Percentiles rank a stretch among this genome's conserved stretches.
Conservation (phyloP, 306 rosid genomes). For the Canavalia ensiformis region DNA sequence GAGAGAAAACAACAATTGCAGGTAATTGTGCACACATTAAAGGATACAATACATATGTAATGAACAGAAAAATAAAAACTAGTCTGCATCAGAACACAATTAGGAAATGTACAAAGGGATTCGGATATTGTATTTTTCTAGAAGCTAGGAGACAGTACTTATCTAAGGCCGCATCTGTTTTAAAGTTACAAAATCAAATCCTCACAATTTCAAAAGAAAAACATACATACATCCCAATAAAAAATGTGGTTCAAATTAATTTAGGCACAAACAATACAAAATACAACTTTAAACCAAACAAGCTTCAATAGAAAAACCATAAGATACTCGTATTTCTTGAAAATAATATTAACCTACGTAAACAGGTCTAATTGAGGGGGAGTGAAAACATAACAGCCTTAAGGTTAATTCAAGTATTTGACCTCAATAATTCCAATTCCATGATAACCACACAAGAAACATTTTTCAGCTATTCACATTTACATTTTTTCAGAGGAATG, state of each 20-base stretch:
- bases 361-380: not conserved
- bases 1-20: not conserved
- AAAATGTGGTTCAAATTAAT: no score
- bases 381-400: conserved; percentile 24
- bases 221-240: no score
- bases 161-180: not conserved
- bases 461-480: not conserved
- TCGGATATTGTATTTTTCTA: not conserved
- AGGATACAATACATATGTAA: conserved; percentile 13
- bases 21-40: not conserved
- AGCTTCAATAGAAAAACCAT: not conserved
- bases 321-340: not conserved
- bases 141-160: not conserved
- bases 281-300: no score
- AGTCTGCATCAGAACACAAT: conserved; percentile 9
- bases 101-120: not conserved
- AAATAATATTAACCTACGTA: conserved; percentile 8
- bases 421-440: conserved; percentile 12
- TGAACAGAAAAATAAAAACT: not conserved
- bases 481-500: not conserved
- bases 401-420: not conserved
- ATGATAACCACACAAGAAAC: not conserved
- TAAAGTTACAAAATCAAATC: no score
- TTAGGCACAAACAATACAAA: no score
- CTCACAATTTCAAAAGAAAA: no score